Evolutionary conservation across 805 yeast genomes (phyloP).

Genomic region (Metschnikowia matae): DNA sequence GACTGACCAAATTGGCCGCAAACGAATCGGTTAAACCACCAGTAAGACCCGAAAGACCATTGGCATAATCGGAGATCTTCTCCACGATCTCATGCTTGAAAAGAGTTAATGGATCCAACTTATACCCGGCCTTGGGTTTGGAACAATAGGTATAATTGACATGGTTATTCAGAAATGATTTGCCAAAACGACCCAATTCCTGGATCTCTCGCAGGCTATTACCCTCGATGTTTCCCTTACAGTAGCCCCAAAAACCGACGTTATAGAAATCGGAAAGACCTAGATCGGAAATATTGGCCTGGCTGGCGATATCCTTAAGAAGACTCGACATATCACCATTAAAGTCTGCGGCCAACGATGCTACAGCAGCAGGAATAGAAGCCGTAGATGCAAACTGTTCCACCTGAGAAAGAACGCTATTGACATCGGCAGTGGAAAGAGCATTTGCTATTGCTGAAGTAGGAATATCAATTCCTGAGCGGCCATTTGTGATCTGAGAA

Average conservation of each 20-base stretch:
- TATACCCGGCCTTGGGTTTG: conserved; percentile 50
- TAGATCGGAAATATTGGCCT: conserved; percentile 26
- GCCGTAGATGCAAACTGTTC: conserved; percentile 12
- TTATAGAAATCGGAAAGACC: conserved; percentile 41
- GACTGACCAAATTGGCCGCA: conserved; percentile 9
- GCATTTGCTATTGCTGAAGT: conserved; percentile 9
- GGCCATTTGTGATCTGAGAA: conserved; percentile 4
- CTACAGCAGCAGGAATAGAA: conserved; percentile 15
- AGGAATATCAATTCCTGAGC: conserved; percentile 6
- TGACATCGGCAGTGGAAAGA: conserved; percentile 4
- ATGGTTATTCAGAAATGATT: conserved; percentile 25
- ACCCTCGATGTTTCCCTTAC: conserved; percentile 28
- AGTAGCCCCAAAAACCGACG: conserved; percentile 42
- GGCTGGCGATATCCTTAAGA: conserved; percentile 18
- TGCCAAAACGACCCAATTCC: conserved; percentile 14
- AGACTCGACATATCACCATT: conserved; percentile 14
- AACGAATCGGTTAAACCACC: conserved; percentile 10
- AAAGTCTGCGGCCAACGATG: conserved; percentile 12
- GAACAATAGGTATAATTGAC: conserved; percentile 48
- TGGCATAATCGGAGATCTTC: conserved; percentile 22
- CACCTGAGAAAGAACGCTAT: conserved; percentile 10
- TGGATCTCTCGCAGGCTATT: background rate
- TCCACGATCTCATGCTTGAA: conserved; percentile 31
- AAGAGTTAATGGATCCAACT: conserved; percentile 48
- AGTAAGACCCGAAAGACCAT: conserved; percentile 20